Evolutionary conservation across 768 basidiomycete genomes (phyloP), one percentile per base, ranked within the genome.

Genomic region (Mycena filopes): DNA sequence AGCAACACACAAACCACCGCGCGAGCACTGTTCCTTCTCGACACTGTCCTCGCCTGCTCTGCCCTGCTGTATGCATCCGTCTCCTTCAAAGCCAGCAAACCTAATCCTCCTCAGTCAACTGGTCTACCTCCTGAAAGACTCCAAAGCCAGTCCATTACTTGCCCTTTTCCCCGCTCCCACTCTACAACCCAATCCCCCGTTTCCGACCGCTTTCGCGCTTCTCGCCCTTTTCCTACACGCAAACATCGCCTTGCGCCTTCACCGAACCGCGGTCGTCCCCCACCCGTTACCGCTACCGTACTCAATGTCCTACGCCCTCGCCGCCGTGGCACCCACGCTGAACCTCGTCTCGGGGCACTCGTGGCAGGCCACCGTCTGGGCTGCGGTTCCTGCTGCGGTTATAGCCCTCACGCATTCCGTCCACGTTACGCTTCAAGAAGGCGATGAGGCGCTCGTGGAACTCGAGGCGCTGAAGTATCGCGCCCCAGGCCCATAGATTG

Each of bases 281-380:
- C 55, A 72, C 79, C 71, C 70, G 80, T 71, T 73, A 76, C 67
- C 74, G 73, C 73, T n/a, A 71, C 42, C 69, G 58, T 72, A 31
- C 64, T 48, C 72, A 70, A 57, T 76, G 47, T 75, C 74, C 2
- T 80, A 84, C 57, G 67, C 69, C 2, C 71, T 83, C 63, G 82
- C 86, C 5, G 79, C 82, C 25, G 79, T 88, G 9, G 78, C 83
- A 2, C 87, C 87, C 3, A 74, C 82, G 0, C 66, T 88, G 33
- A 84, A 83, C 12, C 49, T 88, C 38, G 82, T 87, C 55, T 75
- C 83, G 9, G 77, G 76, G 8, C 80, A 80, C 50, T 74, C 83
- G 13, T 89, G 87, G 86, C 85, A 86, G 67, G 84, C 81, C 3
- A 81, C 80, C 9, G 70, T 73, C 21, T 89, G 87, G 87, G 88